Base-by-base conservation (phyloP, 345 rosid species). In the Viola odorata region DNA sequence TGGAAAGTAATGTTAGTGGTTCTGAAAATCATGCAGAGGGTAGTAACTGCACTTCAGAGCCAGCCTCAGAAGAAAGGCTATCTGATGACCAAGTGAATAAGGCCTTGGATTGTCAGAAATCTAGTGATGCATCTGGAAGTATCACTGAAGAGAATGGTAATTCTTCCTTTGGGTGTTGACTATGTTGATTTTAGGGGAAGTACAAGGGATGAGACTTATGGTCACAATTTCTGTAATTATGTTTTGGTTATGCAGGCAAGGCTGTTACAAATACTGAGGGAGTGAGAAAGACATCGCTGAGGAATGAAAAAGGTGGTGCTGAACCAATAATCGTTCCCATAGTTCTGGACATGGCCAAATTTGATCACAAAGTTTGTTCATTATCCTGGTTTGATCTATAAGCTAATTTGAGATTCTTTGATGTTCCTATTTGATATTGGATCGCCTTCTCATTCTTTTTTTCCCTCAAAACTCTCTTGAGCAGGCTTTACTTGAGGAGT, bases 401-500 rank as follows among this genome's bases (percentile, higher is more conserved):
- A n/a, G 14, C 44, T 51, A 4, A 50, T 37, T 37, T 58, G 38
- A 15, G 53, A 37, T 41, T 49, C 53, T 58, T 15, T 41, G 45
- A 16, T n/a, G n/a, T n/a, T n/a, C n/a, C n/a, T n/a, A n/a, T n/a
- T n/a, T n/a, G n/a, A n/a, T n/a, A n/a, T n/a, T n/a, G n/a, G n/a
- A n/a, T n/a, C n/a, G n/a, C n/a, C n/a, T n/a, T n/a, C n/a, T n/a
- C n/a, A n/a, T n/a, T n/a, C n/a, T n/a, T n/a, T n/a, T n/a, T n/a
- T n/a, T n/a, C n/a, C n/a, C n/a, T n/a, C n/a, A n/a, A n/a, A n/a
- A n/a, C 36, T 50, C 57, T 37, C 50, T 3, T 60, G 56, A 73
- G 70, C 76, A 95, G 98, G 94, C 98, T 59, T 81, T 91, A 75
- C 76, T 95, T 45, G 99, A 95, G 77, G 99, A 95, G 74, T 86